phyloP scores from a whole-genome alignment of 148 eudicot genomes.

The Pouteria glomerata region DNA sequence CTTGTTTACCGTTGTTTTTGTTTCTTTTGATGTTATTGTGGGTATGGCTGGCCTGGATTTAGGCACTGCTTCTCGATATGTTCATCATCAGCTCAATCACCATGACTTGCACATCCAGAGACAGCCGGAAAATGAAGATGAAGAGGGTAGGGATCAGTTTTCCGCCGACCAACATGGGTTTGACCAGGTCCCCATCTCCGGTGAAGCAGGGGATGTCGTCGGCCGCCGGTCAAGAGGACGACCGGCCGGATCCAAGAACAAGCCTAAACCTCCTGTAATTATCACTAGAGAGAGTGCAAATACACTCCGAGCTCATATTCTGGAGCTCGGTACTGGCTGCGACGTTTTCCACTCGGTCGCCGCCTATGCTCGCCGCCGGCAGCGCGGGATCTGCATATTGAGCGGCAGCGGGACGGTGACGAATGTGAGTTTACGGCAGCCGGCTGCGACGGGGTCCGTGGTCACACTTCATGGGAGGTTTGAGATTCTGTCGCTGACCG shows the following conservation, averaged over 20 bases:
- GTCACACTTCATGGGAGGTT: constrained; percentile 65
- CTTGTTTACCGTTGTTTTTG: constrained; percentile 17
- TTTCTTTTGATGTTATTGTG: constrained; percentile 31
- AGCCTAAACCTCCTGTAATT: constrained; percentile 64
- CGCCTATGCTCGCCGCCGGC: constrained; percentile 53
- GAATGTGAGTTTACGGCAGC: constrained; percentile 66
- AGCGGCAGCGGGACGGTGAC: constrained; percentile 70
- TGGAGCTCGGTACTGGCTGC: constrained; percentile 51
- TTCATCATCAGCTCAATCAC: constrained; percentile 44
- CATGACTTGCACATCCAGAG: constrained; percentile 34
- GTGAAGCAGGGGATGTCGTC: constrained; percentile 29
- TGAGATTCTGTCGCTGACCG: constrained; percentile 61
- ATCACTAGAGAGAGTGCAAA: constrained; percentile 73
- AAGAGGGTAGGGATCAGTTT: constrained; percentile 4
- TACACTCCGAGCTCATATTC: constrained; percentile 63
- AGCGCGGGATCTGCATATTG: constrained; percentile 67
- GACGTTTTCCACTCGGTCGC: constrained; percentile 60
- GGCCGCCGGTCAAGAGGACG: constrained; percentile 64
- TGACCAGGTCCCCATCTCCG: constrained; percentile 19
- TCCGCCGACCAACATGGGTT: constrained; percentile 20
- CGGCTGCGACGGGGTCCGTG: constrained; percentile 39
- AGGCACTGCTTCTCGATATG: constrained; percentile 50
- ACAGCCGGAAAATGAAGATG: constrained; percentile 21
- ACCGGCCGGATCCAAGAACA: constrained; percentile 69
- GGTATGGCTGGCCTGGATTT: constrained; percentile 67